These are phyloP conservation scores for Aspergillus sparsus DNA, from an alignment of 495 filamentous ascomycete species.

Conservation along the genomic window DNA sequence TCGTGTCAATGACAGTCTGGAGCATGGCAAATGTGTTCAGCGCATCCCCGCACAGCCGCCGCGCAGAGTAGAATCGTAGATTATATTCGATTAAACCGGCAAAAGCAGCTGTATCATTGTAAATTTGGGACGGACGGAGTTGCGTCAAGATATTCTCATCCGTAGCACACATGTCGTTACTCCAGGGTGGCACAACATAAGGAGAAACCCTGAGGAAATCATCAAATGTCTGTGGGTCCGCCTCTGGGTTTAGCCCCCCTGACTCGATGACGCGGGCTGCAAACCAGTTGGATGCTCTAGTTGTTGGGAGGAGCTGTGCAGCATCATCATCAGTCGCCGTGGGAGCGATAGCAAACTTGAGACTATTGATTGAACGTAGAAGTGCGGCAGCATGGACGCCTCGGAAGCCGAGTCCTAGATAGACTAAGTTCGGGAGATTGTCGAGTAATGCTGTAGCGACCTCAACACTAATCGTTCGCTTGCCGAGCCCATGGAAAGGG, in stretches of 20 bases:
- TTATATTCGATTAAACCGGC: slow-evolving; percentile 41
- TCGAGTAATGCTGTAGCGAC: slow-evolving; percentile 56
- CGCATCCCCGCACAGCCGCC: slow-evolving; percentile 31
- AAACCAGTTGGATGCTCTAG: slow-evolving; percentile 47
- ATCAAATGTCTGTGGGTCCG: slow-evolving; percentile 44
- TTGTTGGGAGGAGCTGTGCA: slow-evolving; percentile 29
- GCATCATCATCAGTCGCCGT: slow-evolving; percentile 11
- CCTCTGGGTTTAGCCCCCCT: slow-evolving; percentile 38
- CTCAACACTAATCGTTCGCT: slow-evolving; percentile 58
- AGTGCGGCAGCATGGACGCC: slow-evolving; percentile 30
- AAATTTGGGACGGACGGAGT: slow-evolving; percentile 35
- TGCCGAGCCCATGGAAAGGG: slow-evolving; percentile 47
- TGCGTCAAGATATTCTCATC: slow-evolving; percentile 26
- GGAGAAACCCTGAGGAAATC: slow-evolving; percentile 35
- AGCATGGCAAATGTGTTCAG: slow-evolving; percentile 37
- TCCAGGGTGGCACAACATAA: slow-evolving; percentile 43
- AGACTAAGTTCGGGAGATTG: slow-evolving; percentile 47
- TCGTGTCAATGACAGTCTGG: slow-evolving; percentile 40
- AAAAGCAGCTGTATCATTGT: slow-evolving; percentile 41
- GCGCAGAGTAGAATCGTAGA: slow-evolving; percentile 30
- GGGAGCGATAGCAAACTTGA: slow-evolving; percentile 33
- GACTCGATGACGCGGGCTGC: slow-evolving; percentile 56
- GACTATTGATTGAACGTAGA: slow-evolving; percentile 22
- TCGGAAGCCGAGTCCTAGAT: slow-evolving; percentile 33
- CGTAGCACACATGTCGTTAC: slow-evolving; percentile 22